A percentile compares a stretch with the other conserved stretches of the same genome.
Evolutionary conservation across 306 rosid genomes (phyloP).

Genomic region (Abrus pulchellus): DNA sequence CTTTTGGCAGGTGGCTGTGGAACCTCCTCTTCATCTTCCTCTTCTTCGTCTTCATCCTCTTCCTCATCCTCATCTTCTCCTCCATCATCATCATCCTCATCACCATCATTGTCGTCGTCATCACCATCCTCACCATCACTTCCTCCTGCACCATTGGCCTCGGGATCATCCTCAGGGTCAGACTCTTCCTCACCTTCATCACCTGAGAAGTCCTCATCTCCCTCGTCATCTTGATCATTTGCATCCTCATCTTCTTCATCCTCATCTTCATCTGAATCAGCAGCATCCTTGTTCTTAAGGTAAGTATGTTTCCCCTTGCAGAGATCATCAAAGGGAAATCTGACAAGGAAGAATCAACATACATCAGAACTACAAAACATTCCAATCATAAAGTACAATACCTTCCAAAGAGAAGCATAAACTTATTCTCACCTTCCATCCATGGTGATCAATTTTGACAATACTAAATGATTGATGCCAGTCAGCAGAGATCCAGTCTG

Average conservation of each 20-base stretch:
- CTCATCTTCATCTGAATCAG: conserved; percentile 69
- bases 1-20: conserved; percentile 80
- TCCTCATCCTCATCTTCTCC: conserved; percentile 51
- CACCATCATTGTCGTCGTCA: conserved; percentile 6
- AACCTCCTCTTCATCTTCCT: conserved; percentile 67
- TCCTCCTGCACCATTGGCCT: conserved; percentile 69
- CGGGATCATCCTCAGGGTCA: conserved; percentile 66
- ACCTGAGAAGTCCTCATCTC: conserved; percentile 73
- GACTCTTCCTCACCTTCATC: conserved; percentile 71
- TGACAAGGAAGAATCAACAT: conserved; percentile 46
- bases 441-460: conserved; percentile 49
- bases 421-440: conserved; percentile 60
- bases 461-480: conserved; percentile 40
- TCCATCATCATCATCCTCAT: conserved; percentile 42
- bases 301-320: conserved; percentile 41
- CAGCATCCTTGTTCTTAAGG: conserved; percentile 63
- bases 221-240: conserved; percentile 62
- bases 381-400: not conserved
- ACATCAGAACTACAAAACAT: conserved; percentile 16
- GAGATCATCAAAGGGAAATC: conserved; percentile 73
- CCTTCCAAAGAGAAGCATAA: not conserved
- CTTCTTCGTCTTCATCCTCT: conserved; percentile 59
- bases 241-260: conserved; percentile 52
- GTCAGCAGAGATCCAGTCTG: conserved; percentile 62
- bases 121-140: conserved; percentile 55